Percentiles rank a stretch among this genome's conserved stretches.
Evolutionary conservation across 116 monocot species (phyloP).

Genomic region (Dioscorea cayenensis): DNA sequence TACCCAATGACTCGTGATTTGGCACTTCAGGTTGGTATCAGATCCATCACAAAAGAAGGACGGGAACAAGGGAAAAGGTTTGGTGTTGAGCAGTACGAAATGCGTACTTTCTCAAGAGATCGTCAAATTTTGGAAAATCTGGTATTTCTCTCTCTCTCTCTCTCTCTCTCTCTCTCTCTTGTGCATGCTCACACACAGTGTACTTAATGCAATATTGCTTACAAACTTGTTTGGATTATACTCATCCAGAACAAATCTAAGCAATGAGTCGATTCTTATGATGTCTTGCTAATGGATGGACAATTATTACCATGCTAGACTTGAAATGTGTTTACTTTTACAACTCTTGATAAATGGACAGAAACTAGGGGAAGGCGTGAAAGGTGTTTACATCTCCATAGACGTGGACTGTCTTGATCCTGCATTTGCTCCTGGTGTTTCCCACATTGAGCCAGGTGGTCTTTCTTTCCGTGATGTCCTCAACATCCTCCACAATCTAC

Average conservation of each 20-base stretch:
- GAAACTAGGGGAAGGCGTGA: slow-evolving; percentile 91
- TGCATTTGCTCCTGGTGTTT: slow-evolving; percentile 96
- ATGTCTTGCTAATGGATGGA: too few relatives aligned
- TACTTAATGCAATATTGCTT: background rate
- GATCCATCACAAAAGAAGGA: slow-evolving; percentile 94
- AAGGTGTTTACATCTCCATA: slow-evolving; percentile 84
- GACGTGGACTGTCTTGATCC: slow-evolving; percentile 97
- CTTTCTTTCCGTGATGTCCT: slow-evolving; percentile 94
- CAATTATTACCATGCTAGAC: too few relatives aligned
- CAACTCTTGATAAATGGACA: slow-evolving; percentile 11
- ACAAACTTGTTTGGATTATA: background rate
- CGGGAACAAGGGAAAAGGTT: slow-evolving; percentile 93
- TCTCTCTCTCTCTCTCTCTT: too few relatives aligned
- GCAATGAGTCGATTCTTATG: too few relatives aligned
- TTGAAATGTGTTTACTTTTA: background rate
- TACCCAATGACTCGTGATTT: background rate
- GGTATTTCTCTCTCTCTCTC: slow-evolving; percentile 26
- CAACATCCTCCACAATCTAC: slow-evolving; percentile 88
- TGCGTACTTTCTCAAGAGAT: slow-evolving; percentile 89
- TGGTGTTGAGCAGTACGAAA: slow-evolving; percentile 98
- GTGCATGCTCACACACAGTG: too few relatives aligned
- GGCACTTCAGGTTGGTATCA: slow-evolving; percentile 58
- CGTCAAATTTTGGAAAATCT: slow-evolving; percentile 76
- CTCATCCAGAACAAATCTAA: too few relatives aligned
- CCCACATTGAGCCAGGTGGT: slow-evolving; percentile 96